Evolutionary conservation across 1,139 yeast species (phyloP).

Genomic region (Blastobotrys persicus): DNA sequence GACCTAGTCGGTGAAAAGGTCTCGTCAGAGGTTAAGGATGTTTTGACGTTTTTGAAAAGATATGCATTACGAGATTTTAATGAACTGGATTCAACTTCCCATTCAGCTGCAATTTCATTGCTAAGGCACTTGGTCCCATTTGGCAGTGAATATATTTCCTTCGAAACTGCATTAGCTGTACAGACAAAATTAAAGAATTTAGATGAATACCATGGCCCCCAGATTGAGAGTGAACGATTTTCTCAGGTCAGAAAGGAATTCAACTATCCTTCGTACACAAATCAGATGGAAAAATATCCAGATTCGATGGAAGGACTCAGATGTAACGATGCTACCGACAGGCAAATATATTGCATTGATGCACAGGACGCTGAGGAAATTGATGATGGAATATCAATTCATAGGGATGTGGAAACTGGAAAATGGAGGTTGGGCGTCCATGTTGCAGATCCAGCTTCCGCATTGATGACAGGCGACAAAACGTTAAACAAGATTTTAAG

Average conservation of each 20-base stretch:
- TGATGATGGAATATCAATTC: conserved; percentile 85
- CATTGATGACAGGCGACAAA: conserved; percentile 30
- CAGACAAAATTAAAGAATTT: conserved; percentile 13
- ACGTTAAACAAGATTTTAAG: conserved; percentile 43
- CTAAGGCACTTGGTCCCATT: conserved; percentile 19
- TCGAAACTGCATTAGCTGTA: conserved; percentile 9
- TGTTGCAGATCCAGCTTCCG: conserved; percentile 80
- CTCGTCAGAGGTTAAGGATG: conserved; percentile 9
- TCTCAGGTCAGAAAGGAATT: not conserved
- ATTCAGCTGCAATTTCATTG: conserved; percentile 25
- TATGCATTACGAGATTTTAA: conserved; percentile 29
- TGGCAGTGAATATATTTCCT: conserved; percentile 12
- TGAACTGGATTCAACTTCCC: conserved; percentile 23
- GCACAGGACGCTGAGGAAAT: conserved; percentile 79
- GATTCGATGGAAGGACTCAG: not conserved
- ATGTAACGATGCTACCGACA: conserved; percentile 18
- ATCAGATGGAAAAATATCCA: not conserved
- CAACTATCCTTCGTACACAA: not conserved
- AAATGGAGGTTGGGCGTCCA: conserved; percentile 58
- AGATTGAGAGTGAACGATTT: conserved; percentile 3
- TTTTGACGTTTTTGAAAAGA: conserved; percentile 22
- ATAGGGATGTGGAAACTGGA: conserved; percentile 34
- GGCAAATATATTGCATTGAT: conserved; percentile 80
- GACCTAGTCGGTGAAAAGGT: not conserved
- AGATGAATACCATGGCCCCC: conserved; percentile 5